Evolutionary conservation across 192 early-diverging fungal species (phyloP), one percentile per base, ranked within the genome.

Genomic region (Haplosporangium gracile): DNA sequence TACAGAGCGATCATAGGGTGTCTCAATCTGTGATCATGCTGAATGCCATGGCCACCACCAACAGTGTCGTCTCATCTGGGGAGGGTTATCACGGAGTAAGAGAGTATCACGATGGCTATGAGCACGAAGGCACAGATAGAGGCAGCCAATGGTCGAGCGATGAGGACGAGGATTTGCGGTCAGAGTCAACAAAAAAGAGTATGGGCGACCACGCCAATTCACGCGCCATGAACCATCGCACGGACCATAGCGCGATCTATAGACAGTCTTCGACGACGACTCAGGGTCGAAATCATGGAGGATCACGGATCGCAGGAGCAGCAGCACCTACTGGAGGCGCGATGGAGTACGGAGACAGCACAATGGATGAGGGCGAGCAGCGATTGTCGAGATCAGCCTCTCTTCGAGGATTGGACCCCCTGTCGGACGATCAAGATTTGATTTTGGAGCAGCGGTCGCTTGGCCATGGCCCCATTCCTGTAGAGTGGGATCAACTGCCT

Each of bases 121-220:
- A 73, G 18, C 53, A 68, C 9, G 29, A 60, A 6, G 53, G 51
- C 0, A 57, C 13, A 49, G 16, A 34, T 75, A 2, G 45, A 7
- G 0, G 68, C 76, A 3, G 34, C 38, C 74, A 60, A 20, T 77
- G 84, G 75, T 81, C 79, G 9, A 86, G 84, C 39, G 76, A 74
- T 8, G 74, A 86, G 34, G 79, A 78, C 16, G 77, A 75, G 11
- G 73, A 74, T 32, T 16, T 40, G 40, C 39, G 51, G 43, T 69
- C 65, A 36, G 75, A 68, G 29, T 42, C 65, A 34, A 68, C 75
- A 1, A 20, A 29, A 38, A 77, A 29, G 75, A 68, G 39, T 43
- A 42, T 15, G 4, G 24, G 60, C 7, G 55, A 57, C 24, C 55
- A n/a, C n/a, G 24, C 55, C 55, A 24, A 57, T 10, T 57, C 55